Evolutionary conservation across 1,284 basidiomycete genomes (phyloP).

Genomic region (Naganishia liquefaciens): DNA sequence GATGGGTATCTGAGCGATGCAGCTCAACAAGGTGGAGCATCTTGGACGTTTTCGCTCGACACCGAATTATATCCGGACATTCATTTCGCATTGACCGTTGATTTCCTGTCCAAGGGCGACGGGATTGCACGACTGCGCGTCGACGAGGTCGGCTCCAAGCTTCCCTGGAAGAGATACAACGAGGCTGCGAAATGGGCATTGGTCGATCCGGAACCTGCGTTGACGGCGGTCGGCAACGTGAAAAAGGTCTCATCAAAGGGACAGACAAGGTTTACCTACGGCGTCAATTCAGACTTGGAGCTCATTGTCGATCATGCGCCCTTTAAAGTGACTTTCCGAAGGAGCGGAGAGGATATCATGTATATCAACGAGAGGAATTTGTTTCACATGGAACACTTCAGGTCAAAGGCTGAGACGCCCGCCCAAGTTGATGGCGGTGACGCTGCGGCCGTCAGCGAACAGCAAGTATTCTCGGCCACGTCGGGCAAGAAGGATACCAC

Average conservation of each 20-base stretch:
- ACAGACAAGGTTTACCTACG: constrained; percentile 46
- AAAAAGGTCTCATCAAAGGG: constrained; percentile 53
- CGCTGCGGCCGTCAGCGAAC: constrained; percentile 48
- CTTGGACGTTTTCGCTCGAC: constrained; percentile 65
- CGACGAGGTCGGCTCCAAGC: constrained; percentile 72
- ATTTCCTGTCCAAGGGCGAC: constrained; percentile 68
- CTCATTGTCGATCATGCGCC: constrained; percentile 71
- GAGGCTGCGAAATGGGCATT: constrained; percentile 86
- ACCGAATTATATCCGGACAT: constrained; percentile 79
- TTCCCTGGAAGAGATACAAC: constrained; percentile 75
- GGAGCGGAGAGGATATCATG: constrained; percentile 76
- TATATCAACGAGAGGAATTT: constrained; percentile 86
- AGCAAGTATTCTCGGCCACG: constrained; percentile 58
- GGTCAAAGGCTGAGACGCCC: constrained; percentile 55
- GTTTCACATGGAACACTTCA: constrained; percentile 97
- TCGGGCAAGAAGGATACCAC: constrained; percentile 60
- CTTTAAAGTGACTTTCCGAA: constrained; percentile 68
- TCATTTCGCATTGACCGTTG: constrained; percentile 74
- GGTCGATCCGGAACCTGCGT: constrained; percentile 64
- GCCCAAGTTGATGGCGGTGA: constrained; percentile 45
- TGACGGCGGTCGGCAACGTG: constrained; percentile 60
- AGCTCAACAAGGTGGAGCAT: constrained; percentile 40
- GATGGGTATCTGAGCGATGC: constrained; percentile 59
- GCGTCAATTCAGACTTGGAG: constrained; percentile 55
- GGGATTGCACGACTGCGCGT: constrained; percentile 80